Evolutionary conservation across 495 filamentous ascomycete genomes (phyloP).

Genomic region (Penicillium canescens): DNA sequence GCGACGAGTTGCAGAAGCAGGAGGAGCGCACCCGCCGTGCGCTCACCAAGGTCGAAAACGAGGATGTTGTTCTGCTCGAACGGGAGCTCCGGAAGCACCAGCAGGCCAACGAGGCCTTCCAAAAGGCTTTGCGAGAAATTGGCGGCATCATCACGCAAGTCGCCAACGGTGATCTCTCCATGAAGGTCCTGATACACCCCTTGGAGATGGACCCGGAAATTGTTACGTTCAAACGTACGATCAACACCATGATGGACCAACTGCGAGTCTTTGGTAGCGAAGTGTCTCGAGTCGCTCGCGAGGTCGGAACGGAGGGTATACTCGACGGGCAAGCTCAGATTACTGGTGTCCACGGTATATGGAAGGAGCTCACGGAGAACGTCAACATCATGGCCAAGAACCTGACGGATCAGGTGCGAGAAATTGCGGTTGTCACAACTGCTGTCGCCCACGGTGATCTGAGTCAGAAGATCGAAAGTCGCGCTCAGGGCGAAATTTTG

Average conservation of each 20-base stretch:
- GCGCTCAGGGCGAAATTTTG: conserved; percentile 92
- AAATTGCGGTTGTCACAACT: conserved; percentile 95
- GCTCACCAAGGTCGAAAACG: conserved; percentile 58
- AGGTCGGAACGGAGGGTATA: conserved; percentile 95
- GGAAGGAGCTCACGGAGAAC: conserved; percentile 97
- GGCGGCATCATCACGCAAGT: conserved; percentile 96
- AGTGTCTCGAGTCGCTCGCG: conserved; percentile 92
- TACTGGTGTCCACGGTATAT: conserved; percentile 92
- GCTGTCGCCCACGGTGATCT: conserved; percentile 96
- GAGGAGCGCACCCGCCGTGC: conserved; percentile 58
- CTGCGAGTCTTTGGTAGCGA: conserved; percentile 96
- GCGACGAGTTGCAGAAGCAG: conserved; percentile 63
- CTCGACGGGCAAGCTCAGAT: conserved; percentile 97
- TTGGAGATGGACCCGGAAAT: conserved; percentile 99
- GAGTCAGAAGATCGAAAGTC: conserved; percentile 92
- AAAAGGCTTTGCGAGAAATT: conserved; percentile 95
- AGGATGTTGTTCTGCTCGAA: conserved; percentile 72
- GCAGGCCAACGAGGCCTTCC: conserved; percentile 97
- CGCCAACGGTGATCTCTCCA: conserved; percentile 92
- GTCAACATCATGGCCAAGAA: conserved; percentile 98
- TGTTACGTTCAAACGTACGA: conserved; percentile 93
- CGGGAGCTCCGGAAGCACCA: conserved; percentile 94
- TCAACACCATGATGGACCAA: conserved; percentile 99
- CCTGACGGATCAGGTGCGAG: conserved; percentile 83
- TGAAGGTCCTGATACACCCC: conserved; percentile 95